Percentiles rank a stretch among this genome's conserved stretches.
phyloP scores from a whole-genome alignment of 371 early-diverging fungal species.

The Rhizopus delemar region DNA sequence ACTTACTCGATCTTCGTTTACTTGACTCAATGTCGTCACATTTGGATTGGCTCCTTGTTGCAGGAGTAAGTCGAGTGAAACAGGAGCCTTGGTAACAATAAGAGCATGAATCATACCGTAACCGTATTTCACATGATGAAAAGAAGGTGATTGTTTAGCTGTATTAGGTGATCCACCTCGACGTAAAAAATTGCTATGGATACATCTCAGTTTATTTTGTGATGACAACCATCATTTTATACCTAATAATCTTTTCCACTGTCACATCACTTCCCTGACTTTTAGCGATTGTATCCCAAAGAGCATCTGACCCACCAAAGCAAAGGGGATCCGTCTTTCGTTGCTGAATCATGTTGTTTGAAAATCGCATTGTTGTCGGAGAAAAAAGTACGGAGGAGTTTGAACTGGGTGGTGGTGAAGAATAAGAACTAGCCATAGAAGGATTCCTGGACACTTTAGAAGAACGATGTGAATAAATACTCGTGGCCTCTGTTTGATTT shows the following conservation, averaged over 20 bases:
- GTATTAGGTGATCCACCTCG: constrained; percentile 54
- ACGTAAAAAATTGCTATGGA: constrained; percentile 39
- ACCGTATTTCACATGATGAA: constrained; percentile 40
- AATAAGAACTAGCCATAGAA: constrained; percentile 27
- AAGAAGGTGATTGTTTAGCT: constrained; percentile 39
- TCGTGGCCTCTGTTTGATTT: constrained; percentile 21
- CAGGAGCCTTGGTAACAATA: constrained; percentile 40
- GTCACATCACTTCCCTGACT: constrained; percentile 39
- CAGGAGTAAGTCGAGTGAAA: constrained; percentile 35
- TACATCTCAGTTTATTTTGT: neutral
- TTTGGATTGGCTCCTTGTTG: constrained; percentile 52
- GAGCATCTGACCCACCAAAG: constrained; percentile 49
- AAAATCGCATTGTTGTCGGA: constrained; percentile 31
- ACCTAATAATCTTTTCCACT: constrained; percentile 48
- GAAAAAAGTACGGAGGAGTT: constrained; percentile 20
- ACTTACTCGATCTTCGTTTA: constrained; percentile 45
- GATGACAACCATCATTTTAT: neutral
- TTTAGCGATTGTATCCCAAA: constrained; percentile 48
- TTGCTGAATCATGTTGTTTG: constrained; percentile 33
- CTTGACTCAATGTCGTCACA: constrained; percentile 32
- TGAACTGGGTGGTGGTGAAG: constrained; percentile 19
- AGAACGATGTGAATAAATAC: constrained; percentile 14
- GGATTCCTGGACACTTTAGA: constrained; percentile 19
- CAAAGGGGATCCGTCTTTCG: constrained; percentile 39
- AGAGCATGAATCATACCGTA: constrained; percentile 53